Percentiles rank a stretch among this genome's conserved stretches.
Conservation (phyloP, 2,329 filamentous ascomycete genomes). For the Sarocladium strictum region DNA sequence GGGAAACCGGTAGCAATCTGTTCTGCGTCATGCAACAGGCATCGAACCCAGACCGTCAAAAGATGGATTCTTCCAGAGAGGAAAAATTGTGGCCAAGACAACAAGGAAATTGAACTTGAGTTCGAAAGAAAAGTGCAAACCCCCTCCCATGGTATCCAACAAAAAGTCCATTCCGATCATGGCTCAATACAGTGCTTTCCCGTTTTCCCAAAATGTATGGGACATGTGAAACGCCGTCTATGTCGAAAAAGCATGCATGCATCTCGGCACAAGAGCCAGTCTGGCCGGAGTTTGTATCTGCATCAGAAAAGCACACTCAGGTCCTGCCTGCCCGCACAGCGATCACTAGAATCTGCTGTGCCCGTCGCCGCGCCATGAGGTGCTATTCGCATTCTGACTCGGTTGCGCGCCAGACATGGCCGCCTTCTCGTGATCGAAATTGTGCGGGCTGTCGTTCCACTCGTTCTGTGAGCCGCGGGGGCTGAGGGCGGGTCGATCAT, state of each 20-base stretch:
- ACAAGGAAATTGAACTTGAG: not conserved
- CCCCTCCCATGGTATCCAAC: slow-evolving; percentile 5
- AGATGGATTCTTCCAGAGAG: not conserved
- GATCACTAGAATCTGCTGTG: slow-evolving; percentile 3
- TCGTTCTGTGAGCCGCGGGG: slow-evolving; percentile 14
- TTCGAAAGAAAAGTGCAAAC: not conserved
- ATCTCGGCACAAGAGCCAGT: slow-evolving; percentile 5
- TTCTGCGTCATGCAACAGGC: not conserved
- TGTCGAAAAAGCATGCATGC: slow-evolving; percentile 8
- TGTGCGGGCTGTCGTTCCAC: not conserved
- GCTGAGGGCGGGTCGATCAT: slow-evolving; percentile 21
- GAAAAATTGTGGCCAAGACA: not conserved
- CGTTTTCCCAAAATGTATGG: slow-evolving; percentile 2
- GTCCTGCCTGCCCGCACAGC: not conserved
- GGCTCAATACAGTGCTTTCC: not conserved
- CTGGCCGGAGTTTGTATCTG: slow-evolving; percentile 2
- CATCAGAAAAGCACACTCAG: not conserved
- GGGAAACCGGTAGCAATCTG: not conserved
- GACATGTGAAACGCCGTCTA: slow-evolving; percentile 5
- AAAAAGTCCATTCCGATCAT: not conserved
- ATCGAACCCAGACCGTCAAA: not conserved
- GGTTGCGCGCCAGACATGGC: slow-evolving; percentile 3
- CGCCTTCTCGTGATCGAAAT: slow-evolving; percentile 21
- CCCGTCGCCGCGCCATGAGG: slow-evolving; percentile 3
- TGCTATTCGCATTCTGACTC: not conserved